Evolutionary conservation across 148 eudicot species (phyloP).

Genomic region (Fagopyrum homotropicum): DNA sequence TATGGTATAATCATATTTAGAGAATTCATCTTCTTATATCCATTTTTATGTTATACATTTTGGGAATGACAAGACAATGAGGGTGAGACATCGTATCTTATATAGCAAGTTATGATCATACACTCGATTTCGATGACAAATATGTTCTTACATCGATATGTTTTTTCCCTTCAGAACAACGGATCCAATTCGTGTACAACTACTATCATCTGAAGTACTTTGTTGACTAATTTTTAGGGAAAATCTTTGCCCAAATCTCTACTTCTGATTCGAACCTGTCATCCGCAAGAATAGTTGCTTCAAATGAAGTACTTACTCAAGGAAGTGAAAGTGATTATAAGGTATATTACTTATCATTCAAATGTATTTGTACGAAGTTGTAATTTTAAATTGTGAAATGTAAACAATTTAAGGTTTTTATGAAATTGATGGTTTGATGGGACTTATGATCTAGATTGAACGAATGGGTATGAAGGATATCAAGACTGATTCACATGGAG

Average conservation of each 20-base stretch:
- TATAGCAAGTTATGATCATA: neutral
- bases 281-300: slow-evolving; percentile 46
- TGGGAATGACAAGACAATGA: neutral
- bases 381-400: neutral
- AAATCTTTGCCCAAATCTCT: slow-evolving; percentile 52
- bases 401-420: too few relatives aligned
- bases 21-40: neutral
- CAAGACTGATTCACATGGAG: slow-evolving; percentile 22
- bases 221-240: slow-evolving; percentile 50
- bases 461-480: slow-evolving; percentile 7
- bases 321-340: slow-evolving; percentile 51
- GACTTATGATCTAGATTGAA: neutral
- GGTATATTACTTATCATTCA: slow-evolving; percentile 29
- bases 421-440: slow-evolving; percentile 3
- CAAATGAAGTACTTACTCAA: slow-evolving; percentile 80
- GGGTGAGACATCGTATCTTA: neutral
- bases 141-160: neutral
- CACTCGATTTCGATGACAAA: neutral
- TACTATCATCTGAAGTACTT: neutral
- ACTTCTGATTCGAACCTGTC: slow-evolving; percentile 50
- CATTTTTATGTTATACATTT: too few relatives aligned
- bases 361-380: slow-evolving; percentile 36
- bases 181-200: neutral
- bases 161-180: neutral
- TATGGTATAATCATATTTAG: neutral